These are phyloP conservation scores for Sugiyamaella japonica DNA, from an alignment of 1,139 yeast genomes.

Conservation along the genomic window DNA sequence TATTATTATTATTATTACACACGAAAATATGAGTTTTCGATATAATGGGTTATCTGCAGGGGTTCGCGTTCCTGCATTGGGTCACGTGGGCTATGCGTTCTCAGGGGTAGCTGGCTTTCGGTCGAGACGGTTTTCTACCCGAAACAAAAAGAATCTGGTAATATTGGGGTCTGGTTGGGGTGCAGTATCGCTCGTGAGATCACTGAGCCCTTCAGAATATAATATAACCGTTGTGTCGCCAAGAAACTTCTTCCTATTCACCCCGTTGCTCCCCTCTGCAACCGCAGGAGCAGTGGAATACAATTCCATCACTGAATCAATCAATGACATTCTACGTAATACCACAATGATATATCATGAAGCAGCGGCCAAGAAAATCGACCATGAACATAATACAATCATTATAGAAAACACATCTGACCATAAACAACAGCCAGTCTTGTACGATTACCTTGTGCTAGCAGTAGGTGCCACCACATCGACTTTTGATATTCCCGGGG, in stretches of 20 bases:
- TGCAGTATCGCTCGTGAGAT: constrained; percentile 74
- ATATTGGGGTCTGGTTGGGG: constrained; percentile 97
- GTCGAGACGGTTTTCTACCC: not conserved
- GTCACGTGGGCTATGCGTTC: not conserved
- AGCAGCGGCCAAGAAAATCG: constrained; percentile 86
- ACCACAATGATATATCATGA: constrained; percentile 76
- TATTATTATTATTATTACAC: not conserved
- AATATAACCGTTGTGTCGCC: constrained; percentile 91
- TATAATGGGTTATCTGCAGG: not conserved
- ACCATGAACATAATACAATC: constrained; percentile 62
- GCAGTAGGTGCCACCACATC: constrained; percentile 94
- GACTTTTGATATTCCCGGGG: constrained; percentile 92
- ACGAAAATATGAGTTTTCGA: not conserved
- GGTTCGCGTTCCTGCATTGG: not conserved
- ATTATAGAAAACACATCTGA: constrained; percentile 43
- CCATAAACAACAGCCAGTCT: constrained; percentile 32
- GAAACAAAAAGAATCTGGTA: constrained; percentile 72
- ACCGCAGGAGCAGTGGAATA: constrained; percentile 92
- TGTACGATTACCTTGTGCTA: constrained; percentile 77
- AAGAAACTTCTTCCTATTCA: constrained; percentile 89
- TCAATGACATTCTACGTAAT: constrained; percentile 68
- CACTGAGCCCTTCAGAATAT: constrained; percentile 79
- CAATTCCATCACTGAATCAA: constrained; percentile 87
- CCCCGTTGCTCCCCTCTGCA: constrained; percentile 89
- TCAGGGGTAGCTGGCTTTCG: too few species aligned